A percentile compares a stretch with the other conserved stretches of the same genome.
These are phyloP conservation scores for Letharia lupina DNA, from an alignment of 495 filamentous ascomycete species.

Conservation along the genomic window DNA sequence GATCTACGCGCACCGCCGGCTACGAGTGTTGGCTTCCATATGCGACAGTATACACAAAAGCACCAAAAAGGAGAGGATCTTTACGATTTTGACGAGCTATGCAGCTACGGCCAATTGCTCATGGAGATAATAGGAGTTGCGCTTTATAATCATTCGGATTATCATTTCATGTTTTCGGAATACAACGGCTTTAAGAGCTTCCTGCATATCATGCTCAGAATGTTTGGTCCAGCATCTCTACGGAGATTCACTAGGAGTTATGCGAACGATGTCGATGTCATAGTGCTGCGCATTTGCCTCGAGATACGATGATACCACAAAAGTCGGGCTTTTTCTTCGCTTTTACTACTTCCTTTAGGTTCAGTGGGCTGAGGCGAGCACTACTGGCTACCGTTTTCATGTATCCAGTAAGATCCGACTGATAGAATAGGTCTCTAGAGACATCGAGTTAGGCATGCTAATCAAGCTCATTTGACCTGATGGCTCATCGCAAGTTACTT, in stretches of 20 bases:
- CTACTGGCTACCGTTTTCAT: background rate
- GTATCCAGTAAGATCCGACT: background rate
- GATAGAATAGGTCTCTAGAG: background rate
- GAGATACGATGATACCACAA: slow-evolving; percentile 21
- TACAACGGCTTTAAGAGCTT: background rate
- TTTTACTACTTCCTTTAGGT: background rate
- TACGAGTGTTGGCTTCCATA: background rate
- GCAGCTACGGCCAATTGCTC: slow-evolving; percentile 16
- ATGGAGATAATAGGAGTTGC: slow-evolving; percentile 1
- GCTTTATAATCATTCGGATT: slow-evolving; percentile 8
- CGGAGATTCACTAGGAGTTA: slow-evolving; percentile 6
- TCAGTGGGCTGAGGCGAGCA: background rate
- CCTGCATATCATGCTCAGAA: background rate
- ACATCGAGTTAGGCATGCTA: background rate
- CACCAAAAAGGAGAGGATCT: background rate
- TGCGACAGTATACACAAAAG: background rate
- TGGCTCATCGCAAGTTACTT: background rate
- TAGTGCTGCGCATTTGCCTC: slow-evolving; percentile 4
- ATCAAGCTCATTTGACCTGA: background rate
- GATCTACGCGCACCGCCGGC: background rate
- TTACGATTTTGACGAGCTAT: slow-evolving; percentile 17
- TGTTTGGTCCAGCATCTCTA: background rate
- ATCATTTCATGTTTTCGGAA: slow-evolving; percentile 1
- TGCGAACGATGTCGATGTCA: slow-evolving; percentile 6
- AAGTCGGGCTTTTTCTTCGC: slow-evolving; percentile 13